Base-by-base conservation (phyloP, 345 rosid species). In the Citrus hindsii region DNA sequence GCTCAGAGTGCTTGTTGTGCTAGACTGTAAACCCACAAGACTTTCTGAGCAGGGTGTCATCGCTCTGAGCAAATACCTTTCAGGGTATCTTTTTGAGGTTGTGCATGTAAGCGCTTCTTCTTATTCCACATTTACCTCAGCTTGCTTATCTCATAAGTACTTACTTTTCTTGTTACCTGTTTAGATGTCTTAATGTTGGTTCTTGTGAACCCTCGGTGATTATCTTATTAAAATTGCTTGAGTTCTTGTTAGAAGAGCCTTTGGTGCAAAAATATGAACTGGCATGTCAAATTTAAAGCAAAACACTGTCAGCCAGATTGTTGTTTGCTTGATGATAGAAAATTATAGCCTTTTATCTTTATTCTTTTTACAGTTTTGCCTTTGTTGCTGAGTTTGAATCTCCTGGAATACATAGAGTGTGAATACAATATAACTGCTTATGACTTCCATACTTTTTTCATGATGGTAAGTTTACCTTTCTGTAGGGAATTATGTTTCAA, bases 1-100 rank as follows among this genome's bases (percentile, higher is more conserved):
- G 87, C 91, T 95, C 65, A 85, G 91, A 80, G 81, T 93, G 78
- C 91, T 95, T 65, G 69, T 79, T 46, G 71, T 10, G 6, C 83
- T 95, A 79, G 98, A 93, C 80, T 85, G 93, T 42, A 83, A 81
- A 76, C 99, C 98, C 72, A 86, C 97, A 4, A 89, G 73, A 63
- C 90, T 95, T 76, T 89, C 94, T 68, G 90, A 92, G 77, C 82
- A 84, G 74, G 84, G 92, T 78, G 58, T 93, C 76, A 51, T 69
- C 77, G 69, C 79, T 76, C 82, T 95, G 30, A 83, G 84, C 81
- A 85, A 83, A 76, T 87, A 81, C 82, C 83, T 95, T 75, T 82
- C 91, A 8, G 82, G 77, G 72, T 92, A 92, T 85, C 83, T 93
- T 24, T 79, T 93, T 42, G 87, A 89, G 80, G 83, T 87, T 75